Conservation (phyloP, 2,329 filamentous ascomycete genomes). For the Exserohilum rostratum region DNA sequence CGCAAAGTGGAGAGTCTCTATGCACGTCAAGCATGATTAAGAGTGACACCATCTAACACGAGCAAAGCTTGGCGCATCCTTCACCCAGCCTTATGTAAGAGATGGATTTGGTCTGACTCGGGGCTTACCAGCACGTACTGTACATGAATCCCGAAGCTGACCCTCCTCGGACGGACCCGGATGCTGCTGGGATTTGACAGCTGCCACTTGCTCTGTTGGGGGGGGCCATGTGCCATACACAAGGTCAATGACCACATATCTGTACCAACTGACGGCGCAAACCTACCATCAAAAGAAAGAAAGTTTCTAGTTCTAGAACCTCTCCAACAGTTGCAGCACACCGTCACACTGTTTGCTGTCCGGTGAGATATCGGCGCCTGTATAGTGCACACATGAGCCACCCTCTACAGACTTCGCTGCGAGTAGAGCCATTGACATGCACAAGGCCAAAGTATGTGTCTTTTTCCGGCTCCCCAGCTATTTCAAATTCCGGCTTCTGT, state of each 20-base stretch:
- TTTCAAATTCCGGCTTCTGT: not conserved
- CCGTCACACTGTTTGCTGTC: not conserved
- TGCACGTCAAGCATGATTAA: constrained; percentile 3
- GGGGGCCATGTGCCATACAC: not conserved
- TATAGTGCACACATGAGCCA: not conserved
- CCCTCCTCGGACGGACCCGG: not conserved
- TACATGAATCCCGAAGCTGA: not conserved
- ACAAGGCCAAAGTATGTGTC: not conserved
- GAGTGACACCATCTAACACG: not conserved
- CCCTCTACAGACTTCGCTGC: not conserved
- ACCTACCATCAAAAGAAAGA: not conserved
- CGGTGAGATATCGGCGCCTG: not conserved
- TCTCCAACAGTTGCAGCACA: too few species aligned
- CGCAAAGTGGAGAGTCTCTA: not conserved
- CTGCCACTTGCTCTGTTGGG: not conserved
- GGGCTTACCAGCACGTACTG: not conserved
- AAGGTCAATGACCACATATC: not conserved
- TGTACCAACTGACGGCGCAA: not conserved
- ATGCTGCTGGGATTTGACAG: not conserved
- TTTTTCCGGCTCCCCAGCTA: not conserved
- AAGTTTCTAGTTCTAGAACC: not conserved
- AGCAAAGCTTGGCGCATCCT: not conserved
- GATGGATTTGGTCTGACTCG: not conserved
- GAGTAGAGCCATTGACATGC: not conserved
- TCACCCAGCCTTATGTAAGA: not conserved